These are phyloP conservation scores for Apiospora pterosperma DNA, from an alignment of 2,329 filamentous ascomycete genomes.

Conservation along the genomic window DNA sequence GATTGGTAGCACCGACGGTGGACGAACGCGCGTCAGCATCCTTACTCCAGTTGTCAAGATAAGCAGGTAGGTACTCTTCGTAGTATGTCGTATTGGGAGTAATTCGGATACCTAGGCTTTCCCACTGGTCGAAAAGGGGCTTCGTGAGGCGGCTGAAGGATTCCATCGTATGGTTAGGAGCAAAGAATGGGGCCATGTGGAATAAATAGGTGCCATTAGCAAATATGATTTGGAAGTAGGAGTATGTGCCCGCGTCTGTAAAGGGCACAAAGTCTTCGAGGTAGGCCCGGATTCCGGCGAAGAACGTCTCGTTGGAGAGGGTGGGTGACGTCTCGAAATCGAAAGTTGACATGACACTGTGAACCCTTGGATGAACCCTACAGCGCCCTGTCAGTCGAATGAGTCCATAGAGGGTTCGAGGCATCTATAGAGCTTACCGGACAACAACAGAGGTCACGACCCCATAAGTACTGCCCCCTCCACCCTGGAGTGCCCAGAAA, in stretches of 20 bases:
- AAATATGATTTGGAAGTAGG: slow-evolving; percentile 25
- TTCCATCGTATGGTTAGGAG: slow-evolving; percentile 21
- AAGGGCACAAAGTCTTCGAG: slow-evolving; percentile 28
- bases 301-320: slow-evolving; percentile 28
- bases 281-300: slow-evolving; percentile 25
- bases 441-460: slow-evolving; percentile 40
- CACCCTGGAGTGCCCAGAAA: slow-evolving; percentile 45
- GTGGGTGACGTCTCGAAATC: slow-evolving; percentile 16
- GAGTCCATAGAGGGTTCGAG: background rate
- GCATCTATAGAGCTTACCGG: slow-evolving; percentile 16
- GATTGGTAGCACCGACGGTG: slow-evolving; percentile 23
- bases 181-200: slow-evolving; percentile 29
- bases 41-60: slow-evolving; percentile 36
- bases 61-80: slow-evolving; percentile 33
- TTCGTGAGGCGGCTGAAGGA: slow-evolving; percentile 23
- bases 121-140: slow-evolving; percentile 26
- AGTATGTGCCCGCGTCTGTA: slow-evolving; percentile 31
- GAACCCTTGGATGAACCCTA: slow-evolving; percentile 28
- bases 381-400: slow-evolving; percentile 17
- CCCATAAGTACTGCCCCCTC: slow-evolving; percentile 38
- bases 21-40: slow-evolving; percentile 26
- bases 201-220: slow-evolving; percentile 17
- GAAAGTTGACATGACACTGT: slow-evolving; percentile 25
- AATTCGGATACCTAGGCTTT: slow-evolving; percentile 20
- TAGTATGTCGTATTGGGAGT: slow-evolving; percentile 26